phyloP scores from a whole-genome alignment of 345 rosid species.

The Pseudoturritis turrita region DNA sequence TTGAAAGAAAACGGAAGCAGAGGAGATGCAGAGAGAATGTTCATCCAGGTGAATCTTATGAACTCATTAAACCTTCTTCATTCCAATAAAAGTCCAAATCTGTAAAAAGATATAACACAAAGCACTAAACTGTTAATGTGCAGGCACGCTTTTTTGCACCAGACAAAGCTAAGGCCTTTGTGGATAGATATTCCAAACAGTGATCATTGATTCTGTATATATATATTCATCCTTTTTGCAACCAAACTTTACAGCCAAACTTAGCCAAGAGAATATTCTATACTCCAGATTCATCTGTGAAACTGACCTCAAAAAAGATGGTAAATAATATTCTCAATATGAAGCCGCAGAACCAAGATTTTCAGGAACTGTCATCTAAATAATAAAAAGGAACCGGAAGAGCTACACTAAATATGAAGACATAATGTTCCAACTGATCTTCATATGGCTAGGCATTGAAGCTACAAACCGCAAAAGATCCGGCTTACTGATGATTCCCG shows the following conservation, averaged over 20 bases:
- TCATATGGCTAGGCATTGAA: constrained; percentile 84
- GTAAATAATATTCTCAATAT: background rate
- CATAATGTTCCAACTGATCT: constrained; percentile 93
- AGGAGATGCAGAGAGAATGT: constrained; percentile 98
- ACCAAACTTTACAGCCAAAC: background rate
- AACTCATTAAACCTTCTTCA: background rate
- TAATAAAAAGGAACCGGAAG: background rate
- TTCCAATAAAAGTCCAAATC: background rate
- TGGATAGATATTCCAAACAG: constrained; percentile 67
- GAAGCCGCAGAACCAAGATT: background rate
- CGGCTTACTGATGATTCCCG: constrained; percentile 33
- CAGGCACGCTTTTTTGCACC: constrained; percentile 97
- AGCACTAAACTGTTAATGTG: constrained; percentile 9
- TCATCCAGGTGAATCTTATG: constrained; percentile 70
- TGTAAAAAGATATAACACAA: background rate
- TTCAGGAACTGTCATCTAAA: background rate
- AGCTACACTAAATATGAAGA: constrained; percentile 74
- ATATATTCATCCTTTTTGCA: constrained; percentile 1
- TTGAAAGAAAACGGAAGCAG: constrained; percentile 75
- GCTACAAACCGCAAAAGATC: constrained; percentile 75
- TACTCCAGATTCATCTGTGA: background rate
- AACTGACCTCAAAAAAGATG: background rate
- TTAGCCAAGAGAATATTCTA: background rate
- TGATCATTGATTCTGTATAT: constrained; percentile 29
- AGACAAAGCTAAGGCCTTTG: constrained; percentile 78